Conservation (phyloP, 768 basidiomycete genomes). For the Suillus paluster region DNA sequence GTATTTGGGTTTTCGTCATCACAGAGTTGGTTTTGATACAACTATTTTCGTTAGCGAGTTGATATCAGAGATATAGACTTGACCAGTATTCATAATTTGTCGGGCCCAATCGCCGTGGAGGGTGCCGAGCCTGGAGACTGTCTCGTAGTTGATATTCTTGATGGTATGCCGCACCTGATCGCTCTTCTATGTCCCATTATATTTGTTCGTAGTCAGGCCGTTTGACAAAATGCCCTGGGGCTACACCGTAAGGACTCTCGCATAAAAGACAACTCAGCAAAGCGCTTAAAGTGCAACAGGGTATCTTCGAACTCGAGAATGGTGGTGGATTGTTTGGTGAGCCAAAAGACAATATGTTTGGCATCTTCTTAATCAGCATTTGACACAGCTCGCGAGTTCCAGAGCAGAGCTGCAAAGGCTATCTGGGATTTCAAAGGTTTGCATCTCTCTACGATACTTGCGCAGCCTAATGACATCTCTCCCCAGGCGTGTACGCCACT, state of each 20-base stretch:
- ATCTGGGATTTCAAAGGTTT: constrained; percentile 80
- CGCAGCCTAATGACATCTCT: background rate
- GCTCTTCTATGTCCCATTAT: background rate
- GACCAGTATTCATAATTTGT: constrained; percentile 61
- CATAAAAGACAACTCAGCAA: no score
- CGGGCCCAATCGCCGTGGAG: constrained; percentile 46
- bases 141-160: no score
- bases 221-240: constrained; percentile 33
- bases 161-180: background rate
- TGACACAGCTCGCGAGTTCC: constrained; percentile 61
- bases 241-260: constrained; percentile 26
- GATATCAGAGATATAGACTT: constrained; percentile 71
- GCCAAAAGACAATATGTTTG: constrained; percentile 6
- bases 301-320: constrained; percentile 75
- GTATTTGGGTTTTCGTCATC: no score
- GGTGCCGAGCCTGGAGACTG: no score
- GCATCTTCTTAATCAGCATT: background rate
- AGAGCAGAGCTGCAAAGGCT: constrained; percentile 74
- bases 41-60: constrained; percentile 43
- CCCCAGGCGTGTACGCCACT: constrained; percentile 65
- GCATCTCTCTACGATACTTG: background rate
- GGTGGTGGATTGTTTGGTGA: constrained; percentile 73
- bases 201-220: constrained; percentile 34
- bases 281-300: constrained; percentile 40
- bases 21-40: background rate